A percentile compares a stretch with the other conserved stretches of the same genome.
Evolutionary conservation across 306 rosid genomes (phyloP).

Genomic region (Sindora glabra): DNA sequence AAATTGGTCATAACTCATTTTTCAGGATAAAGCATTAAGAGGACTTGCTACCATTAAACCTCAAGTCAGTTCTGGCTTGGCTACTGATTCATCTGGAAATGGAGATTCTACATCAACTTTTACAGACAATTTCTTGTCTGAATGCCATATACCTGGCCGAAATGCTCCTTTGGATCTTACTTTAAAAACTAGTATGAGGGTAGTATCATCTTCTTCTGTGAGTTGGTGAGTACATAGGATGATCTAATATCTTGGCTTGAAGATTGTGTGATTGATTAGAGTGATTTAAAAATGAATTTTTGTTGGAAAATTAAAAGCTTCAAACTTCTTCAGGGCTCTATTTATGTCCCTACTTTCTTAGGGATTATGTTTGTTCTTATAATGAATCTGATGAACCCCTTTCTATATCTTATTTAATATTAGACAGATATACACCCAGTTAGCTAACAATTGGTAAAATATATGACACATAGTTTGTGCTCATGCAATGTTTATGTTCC

Average conservation of each 20-base stretch:
- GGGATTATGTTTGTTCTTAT: not conserved
- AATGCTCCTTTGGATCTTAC: conserved; percentile 90
- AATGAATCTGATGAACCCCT: not conserved
- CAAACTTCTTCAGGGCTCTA: not conserved
- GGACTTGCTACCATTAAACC: conserved; percentile 53
- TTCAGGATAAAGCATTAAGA: conserved; percentile 77
- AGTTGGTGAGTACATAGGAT: conserved; percentile 47
- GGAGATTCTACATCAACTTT: conserved; percentile 29
- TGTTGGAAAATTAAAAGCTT: too few relatives aligned
- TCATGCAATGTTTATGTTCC: not conserved
- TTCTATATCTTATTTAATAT: too few relatives aligned
- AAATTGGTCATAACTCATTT: conserved; percentile 2
- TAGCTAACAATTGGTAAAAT: not conserved
- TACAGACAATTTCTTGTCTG: conserved; percentile 34
- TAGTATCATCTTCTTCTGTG: conserved; percentile 50
- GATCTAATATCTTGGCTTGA: not conserved
- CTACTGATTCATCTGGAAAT: conserved; percentile 33
- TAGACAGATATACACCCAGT: not conserved
- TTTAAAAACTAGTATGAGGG: conserved; percentile 66
- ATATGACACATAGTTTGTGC: not conserved
- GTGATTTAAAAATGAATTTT: too few relatives aligned
- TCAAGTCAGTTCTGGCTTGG: conserved; percentile 22
- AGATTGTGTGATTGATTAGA: not conserved
- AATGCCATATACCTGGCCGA: conserved; percentile 44
- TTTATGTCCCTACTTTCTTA: not conserved